Conservation (phyloP, 352 stramenopile species). For the Pythium vanterpoolii region DNA sequence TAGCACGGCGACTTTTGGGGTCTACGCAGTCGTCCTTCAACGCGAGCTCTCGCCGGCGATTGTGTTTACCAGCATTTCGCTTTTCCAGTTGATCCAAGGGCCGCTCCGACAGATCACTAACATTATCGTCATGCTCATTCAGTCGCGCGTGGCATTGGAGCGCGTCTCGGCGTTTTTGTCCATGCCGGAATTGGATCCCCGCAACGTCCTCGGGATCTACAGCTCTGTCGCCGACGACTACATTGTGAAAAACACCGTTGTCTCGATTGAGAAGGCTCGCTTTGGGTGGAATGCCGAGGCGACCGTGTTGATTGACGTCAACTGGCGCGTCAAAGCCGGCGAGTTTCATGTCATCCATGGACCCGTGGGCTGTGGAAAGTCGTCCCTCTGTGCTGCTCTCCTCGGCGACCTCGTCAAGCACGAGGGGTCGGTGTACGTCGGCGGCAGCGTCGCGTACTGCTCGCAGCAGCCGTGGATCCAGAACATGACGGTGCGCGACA, state of each 20-base stretch:
- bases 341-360: background rate
- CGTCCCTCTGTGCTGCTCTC: background rate
- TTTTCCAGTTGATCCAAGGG: conserved; percentile 73
- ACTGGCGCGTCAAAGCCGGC: background rate
- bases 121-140: conserved; percentile 61
- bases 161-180: background rate
- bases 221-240: background rate
- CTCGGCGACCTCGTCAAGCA: background rate
- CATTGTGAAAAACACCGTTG: background rate
- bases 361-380: background rate
- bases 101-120: conserved; percentile 43
- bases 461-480: conserved; percentile 24
- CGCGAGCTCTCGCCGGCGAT: conserved; percentile 76
- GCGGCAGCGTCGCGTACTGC: background rate
- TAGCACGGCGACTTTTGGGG: conserved; percentile 34
- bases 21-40: conserved; percentile 47
- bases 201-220: background rate
- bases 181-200: background rate
- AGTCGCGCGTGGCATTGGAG: conserved; percentile 28
- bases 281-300: background rate
- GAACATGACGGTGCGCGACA: conserved; percentile 92
- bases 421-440: background rate
- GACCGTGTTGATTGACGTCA: background rate
- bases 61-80: conserved; percentile 50
- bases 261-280: background rate